Percentiles rank a stretch among this genome's conserved stretches.
phyloP scores from a whole-genome alignment of 2,329 filamentous ascomycete species.

The Trichoderma citrinoviride region DNA sequence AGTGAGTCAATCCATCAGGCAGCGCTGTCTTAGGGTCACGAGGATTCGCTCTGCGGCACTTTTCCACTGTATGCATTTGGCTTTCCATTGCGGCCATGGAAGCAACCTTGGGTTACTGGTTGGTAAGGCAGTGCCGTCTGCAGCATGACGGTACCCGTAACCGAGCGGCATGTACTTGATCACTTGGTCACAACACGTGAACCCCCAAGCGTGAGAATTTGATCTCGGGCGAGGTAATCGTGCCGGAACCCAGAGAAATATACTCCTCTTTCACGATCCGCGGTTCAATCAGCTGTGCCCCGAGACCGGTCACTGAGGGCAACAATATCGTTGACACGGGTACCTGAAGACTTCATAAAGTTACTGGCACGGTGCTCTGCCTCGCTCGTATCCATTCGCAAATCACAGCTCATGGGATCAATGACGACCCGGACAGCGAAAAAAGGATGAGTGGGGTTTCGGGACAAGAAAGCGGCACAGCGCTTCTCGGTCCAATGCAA shows the following conservation, averaged over 20 bases:
- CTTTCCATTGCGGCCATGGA: no score
- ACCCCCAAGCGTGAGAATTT: not conserved
- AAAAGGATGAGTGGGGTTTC: not conserved
- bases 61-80: no score
- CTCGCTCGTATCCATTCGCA: not conserved
- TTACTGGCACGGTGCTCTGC: not conserved
- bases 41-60: no score
- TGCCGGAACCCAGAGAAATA: not conserved
- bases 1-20: no score
- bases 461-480: not conserved
- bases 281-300: not conserved
- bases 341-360: no score
- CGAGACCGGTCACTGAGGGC: not conserved
- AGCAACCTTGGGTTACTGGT: no score
- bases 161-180: not conserved
- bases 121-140: no score
- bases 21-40: no score
- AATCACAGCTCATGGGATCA: slow-evolving; percentile 2
- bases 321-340: no score
- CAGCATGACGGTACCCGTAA: no score
- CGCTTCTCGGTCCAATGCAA: not conserved
- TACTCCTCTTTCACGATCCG: not conserved
- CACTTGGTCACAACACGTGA: not conserved
- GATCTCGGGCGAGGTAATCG: no score
- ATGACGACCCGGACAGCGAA: not conserved